Base-by-base conservation (phyloP, 495 filamentous ascomycete species). In the Rhypophila decipiens region DNA sequence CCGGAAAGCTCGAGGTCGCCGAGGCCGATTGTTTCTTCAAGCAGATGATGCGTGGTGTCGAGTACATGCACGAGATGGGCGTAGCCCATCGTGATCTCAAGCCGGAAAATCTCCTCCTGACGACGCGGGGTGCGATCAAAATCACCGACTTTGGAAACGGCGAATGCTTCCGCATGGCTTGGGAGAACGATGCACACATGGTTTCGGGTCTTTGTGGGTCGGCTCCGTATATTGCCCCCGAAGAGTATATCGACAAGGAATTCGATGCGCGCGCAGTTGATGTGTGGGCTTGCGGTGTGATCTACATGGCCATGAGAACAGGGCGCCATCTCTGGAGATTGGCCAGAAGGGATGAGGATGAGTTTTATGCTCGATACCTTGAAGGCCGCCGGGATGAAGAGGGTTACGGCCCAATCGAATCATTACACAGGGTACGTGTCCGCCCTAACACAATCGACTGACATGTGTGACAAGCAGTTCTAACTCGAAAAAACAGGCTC, bases 51-150 rank as follows among this genome's bases (percentile, higher is more conserved):
- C 89, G 94, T 41, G 93, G 94, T 24, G 94, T 99, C 36, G 90
- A 97, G 65, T 99, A 99, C 66, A 88, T 99, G 80, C 93, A 99
- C 66, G 93, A 97, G 59, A 99, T 99, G 93, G 93, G 93, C 19
- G 93, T 99, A 31, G 91, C 93, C 8, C 93, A 99, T 65, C 87
- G 93, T 53, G 93, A 99, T 59, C 69, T 99, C 24, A 99, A 99
- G 68, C 93, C 93, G 21, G 93, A 99, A 67, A 98, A 99, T 55
- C 76, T 99, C 15, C 81, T 99, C 0, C 74, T 99, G 22, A 99
- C 94, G 17, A 90, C 86, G 2, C 87, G 88, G 55, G 93, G 93
- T 43, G 84, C 84, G n/a, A 76, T 99, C 52, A 99, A 99, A 63
- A 97, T 99, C 54, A 97, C 94, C 24, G 93, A 99, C 63, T 99